phyloP scores from a whole-genome alignment of 768 basidiomycete genomes.

The Termitomyces sp. region DNA sequence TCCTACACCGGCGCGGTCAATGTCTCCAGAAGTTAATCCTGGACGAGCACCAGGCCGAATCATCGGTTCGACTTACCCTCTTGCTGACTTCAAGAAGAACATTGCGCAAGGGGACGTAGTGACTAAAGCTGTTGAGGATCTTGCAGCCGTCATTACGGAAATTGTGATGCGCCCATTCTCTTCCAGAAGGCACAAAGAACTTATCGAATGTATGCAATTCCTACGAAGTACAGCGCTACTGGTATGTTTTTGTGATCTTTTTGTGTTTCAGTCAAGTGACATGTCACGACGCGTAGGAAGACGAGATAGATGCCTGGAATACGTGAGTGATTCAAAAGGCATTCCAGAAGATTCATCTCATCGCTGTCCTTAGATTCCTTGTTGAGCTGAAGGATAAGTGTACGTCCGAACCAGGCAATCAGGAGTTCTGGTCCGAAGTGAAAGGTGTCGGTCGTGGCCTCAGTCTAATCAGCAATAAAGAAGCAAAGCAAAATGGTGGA shows the following conservation, averaged over 20 bases:
- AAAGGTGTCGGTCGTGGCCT: conserved; percentile 43
- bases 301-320: conserved; percentile 84
- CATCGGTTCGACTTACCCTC: conserved; percentile 66
- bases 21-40: conserved; percentile 37
- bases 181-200: conserved; percentile 55
- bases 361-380: conserved; percentile 47
- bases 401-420: conserved; percentile 49
- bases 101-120: conserved; percentile 73
- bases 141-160: conserved; percentile 65
- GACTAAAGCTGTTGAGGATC: conserved; percentile 79
- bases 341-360: neutral
- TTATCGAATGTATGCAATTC: conserved; percentile 66
- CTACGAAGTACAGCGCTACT: conserved; percentile 64
- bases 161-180: conserved; percentile 71
- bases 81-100: conserved; percentile 73
- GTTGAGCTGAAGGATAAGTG: conserved; percentile 54
- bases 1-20: conserved; percentile 51
- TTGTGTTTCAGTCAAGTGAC: neutral
- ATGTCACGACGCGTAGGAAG: conserved; percentile 42
- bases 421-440: conserved; percentile 62
- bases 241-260: conserved; percentile 29
- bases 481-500: conserved; percentile 57
- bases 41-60: conserved; percentile 66
- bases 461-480: conserved; percentile 57
- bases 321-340: conserved; percentile 32